These are phyloP conservation scores for Podospora bellae-mahoneyi DNA, from an alignment of 495 filamentous ascomycete species.

Conservation along the genomic window DNA sequence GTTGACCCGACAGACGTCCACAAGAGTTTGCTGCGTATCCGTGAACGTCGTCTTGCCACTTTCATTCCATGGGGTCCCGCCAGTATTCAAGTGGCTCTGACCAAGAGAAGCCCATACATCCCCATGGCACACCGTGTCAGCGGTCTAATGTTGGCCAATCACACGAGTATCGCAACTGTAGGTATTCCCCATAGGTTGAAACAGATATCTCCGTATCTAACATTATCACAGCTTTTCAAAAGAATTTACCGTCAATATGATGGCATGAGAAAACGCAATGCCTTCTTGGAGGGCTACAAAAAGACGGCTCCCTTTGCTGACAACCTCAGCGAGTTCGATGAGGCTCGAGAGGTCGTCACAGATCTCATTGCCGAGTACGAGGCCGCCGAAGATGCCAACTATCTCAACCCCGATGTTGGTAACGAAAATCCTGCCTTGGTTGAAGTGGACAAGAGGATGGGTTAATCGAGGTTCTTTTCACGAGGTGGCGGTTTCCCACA, in stretches of 20 bases:
- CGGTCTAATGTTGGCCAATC: constrained; percentile 96
- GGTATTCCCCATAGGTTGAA: constrained; percentile 21
- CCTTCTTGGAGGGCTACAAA: constrained; percentile 93
- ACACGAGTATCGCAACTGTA: constrained; percentile 91
- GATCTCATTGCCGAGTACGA: constrained; percentile 93
- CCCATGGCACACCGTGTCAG: constrained; percentile 88
- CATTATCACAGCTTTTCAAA: constrained; percentile 66
- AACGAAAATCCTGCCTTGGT: constrained; percentile 39
- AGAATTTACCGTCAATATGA: constrained; percentile 88
- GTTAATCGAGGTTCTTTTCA: neutral
- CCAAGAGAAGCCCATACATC: constrained; percentile 93
- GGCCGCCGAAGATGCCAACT: constrained; percentile 84
- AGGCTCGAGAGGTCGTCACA: constrained; percentile 81
- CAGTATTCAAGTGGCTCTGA: constrained; percentile 93
- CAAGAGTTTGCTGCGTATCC: constrained; percentile 94
- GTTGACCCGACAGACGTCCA: constrained; percentile 96
- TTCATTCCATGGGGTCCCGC: constrained; percentile 99
- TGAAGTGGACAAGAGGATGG: constrained; percentile 46
- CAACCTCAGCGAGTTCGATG: constrained; percentile 91
- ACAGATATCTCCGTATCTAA: constrained; percentile 1
- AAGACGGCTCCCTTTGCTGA: constrained; percentile 89
- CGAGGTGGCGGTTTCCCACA: neutral
- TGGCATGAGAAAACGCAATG: constrained; percentile 89
- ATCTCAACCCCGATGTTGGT: constrained; percentile 68
- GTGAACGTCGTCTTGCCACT: constrained; percentile 87